Conservation (phyloP, 192 early-diverging fungal species). For the Rhizoclosmatium globosum region DNA sequence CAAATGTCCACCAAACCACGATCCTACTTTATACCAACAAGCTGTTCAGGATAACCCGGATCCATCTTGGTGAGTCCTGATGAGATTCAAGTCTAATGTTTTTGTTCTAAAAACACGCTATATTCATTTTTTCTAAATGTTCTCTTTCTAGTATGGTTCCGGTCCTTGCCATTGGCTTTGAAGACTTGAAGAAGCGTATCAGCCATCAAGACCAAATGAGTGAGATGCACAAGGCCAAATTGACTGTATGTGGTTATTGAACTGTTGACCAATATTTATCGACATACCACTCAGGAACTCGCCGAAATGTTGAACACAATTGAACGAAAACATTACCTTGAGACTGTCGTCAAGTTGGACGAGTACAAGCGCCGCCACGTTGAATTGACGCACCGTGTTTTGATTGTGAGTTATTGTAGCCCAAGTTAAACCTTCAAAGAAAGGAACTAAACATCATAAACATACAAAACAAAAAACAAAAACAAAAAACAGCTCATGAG, state of each 20-base stretch:
- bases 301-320: slow-evolving; percentile 64
- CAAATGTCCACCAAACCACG: slow-evolving; percentile 73
- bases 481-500: slow-evolving; percentile 76
- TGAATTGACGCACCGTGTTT: slow-evolving; percentile 59
- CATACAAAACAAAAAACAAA: not conserved
- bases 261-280: not conserved
- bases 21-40: slow-evolving; percentile 79
- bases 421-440: too few species aligned
- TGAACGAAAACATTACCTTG: slow-evolving; percentile 72
- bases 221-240: slow-evolving; percentile 74
- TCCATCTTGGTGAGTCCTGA: slow-evolving; percentile 70
- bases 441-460: too few species aligned
- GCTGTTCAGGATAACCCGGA: slow-evolving; percentile 90
- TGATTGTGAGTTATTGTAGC: not conserved
- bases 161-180: slow-evolving; percentile 89
- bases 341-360: slow-evolving; percentile 75
- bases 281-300: slow-evolving; percentile 61
- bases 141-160: slow-evolving; percentile 79
- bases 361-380: slow-evolving; percentile 83
- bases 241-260: slow-evolving; percentile 56
- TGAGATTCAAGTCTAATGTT: not conserved
- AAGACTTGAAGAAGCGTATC: slow-evolving; percentile 87
- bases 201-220: slow-evolving; percentile 75
- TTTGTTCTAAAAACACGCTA: not conserved
- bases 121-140: slow-evolving; percentile 10